Evolutionary conservation across 1,284 basidiomycete genomes (phyloP), one percentile per base, ranked within the genome.

Genomic region (Coriolopsis trogii): DNA sequence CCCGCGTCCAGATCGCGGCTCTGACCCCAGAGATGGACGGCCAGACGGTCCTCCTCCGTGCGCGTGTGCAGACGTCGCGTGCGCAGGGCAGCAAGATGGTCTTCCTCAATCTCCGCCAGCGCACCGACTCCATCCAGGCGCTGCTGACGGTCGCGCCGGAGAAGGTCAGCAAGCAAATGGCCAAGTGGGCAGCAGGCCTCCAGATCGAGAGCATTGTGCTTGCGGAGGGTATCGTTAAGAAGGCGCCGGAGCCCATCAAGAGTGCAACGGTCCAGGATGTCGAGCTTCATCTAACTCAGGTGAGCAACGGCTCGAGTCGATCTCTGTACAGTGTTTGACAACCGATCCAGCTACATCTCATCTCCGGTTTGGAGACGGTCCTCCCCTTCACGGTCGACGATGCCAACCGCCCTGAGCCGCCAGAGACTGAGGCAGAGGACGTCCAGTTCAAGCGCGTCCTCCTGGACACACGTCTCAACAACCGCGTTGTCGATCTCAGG

Each of bases 121-220:
- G 92, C 62, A 87, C 82, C 31, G 82, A 92, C 67, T 92, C 95
- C 2, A 87, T 99, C 4, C 97, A 99, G 71, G 94, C 91, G 34
- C 77, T 98, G 15, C 76, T 98, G 41, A 77, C 81, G 34, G 84
- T 91, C 40, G 78, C 90, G 30, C 84, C 87, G 20, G 89, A 87
- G 53, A 89, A 88, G 65, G 82, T 99, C 15, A 98, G 94, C 59
- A 97, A 95, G 72, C 95, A 97, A 71, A 99, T 99, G 97, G 84
- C 94, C 49, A 98, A 96, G 73, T 99, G 91, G 89, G 85, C 89
- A 15, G 85, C 86, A 18, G 69, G 82, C 33, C 76, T 99, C 43
- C 77, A 87, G 30, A 80, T 85, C 59, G 97, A 99, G 75, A 93
- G 91, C 51, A 95, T 99, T 62, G 91, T 99, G 8, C 83, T 95